Evolutionary conservation across 306 rosid species (phyloP), one percentile per base, ranked within the genome.

Genomic region (Lathyrus aphaca): DNA sequence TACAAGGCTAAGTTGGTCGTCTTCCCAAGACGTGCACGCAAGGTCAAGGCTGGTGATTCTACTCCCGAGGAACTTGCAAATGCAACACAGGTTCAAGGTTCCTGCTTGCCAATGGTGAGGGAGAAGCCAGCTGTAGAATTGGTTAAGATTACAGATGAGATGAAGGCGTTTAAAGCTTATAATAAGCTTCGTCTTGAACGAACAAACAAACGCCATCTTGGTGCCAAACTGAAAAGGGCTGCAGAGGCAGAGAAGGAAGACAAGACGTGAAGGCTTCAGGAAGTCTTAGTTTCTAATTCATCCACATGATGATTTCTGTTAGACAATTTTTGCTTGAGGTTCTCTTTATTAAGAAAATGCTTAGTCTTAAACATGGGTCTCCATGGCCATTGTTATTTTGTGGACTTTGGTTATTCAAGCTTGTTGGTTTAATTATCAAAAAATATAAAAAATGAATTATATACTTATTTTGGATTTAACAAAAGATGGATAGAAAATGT

Each of bases 161-260:
- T n/a, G n/a, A n/a, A n/a, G n/a, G n/a, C n/a, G n/a, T 81, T 86
- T 17, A 84, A 82, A 64, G 91, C 91, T 14, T 88, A 84, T 19
- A 80, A 86, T 76, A 89, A 86, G 80, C 86, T 86, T 40, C 89
- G 89, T 2, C 49, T 82, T 8, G 89, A 89, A 44, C 77, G 88
- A 50, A 86, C 72, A 8, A 84, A 89, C 59, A 6, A 69, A 13
- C 85, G 86, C 14, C 89, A 86, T 45, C 44, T 68, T 38, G 91
- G 96, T 67, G 91, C 80, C 27, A 76, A 91, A 49, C 37, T 74
- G 61, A 88, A 88, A 82, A 86, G 12, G 64, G 96, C 89, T 3
- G 89, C 89, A 0, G 91, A 89, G 70, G 91, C 91, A 4, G 96
- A 86, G 59, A 89, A 89, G 71, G 91, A 89, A 73, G 96, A 86